phyloP scores from a whole-genome alignment of 371 early-diverging fungal species.

The Mortierella sp. region DNA sequence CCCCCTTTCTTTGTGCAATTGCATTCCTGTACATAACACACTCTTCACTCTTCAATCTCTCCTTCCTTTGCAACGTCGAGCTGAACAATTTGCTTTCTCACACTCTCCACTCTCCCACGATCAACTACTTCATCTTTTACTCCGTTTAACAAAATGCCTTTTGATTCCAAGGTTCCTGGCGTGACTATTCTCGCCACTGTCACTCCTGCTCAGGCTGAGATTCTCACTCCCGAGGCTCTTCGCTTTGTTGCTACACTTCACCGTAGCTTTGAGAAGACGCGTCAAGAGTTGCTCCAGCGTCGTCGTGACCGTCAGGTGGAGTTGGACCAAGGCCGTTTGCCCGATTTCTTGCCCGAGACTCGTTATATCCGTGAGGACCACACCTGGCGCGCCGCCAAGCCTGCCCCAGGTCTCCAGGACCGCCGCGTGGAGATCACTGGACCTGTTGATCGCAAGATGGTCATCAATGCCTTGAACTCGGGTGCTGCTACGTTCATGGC shows the following conservation, averaged over 20 bases:
- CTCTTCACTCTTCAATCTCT: too few species aligned
- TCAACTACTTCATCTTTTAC: too few species aligned
- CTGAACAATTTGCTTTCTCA: too few species aligned
- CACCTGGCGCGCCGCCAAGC: conserved; percentile 87
- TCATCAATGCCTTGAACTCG: conserved; percentile 94
- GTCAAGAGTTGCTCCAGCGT: conserved; percentile 77
- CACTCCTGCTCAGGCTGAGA: conserved; percentile 63
- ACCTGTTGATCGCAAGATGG: conserved; percentile 96
- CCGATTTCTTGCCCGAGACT: conserved; percentile 93
- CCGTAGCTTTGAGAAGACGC: conserved; percentile 84
- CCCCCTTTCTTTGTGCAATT: too few species aligned
- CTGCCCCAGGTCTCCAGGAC: conserved; percentile 91
- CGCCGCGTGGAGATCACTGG: conserved; percentile 96
- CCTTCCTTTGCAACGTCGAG: too few species aligned
- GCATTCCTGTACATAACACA: too few species aligned
- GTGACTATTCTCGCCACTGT: conserved; percentile 72
- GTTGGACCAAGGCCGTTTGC: conserved; percentile 79
- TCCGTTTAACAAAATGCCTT: conserved; percentile 21
- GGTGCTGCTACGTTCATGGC: conserved; percentile 93
- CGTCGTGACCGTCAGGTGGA: conserved; percentile 78
- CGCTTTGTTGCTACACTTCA: conserved; percentile 85
- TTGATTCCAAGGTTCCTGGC: conserved; percentile 59
- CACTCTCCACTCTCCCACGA: too few species aligned
- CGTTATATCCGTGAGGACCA: conserved; percentile 86
- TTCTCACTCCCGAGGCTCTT: conserved; percentile 82